Percentiles rank a stretch among this genome's conserved stretches.
Evolutionary conservation across 176 grass and related monocot genomes (phyloP).

Genomic region (Poa annua): DNA sequence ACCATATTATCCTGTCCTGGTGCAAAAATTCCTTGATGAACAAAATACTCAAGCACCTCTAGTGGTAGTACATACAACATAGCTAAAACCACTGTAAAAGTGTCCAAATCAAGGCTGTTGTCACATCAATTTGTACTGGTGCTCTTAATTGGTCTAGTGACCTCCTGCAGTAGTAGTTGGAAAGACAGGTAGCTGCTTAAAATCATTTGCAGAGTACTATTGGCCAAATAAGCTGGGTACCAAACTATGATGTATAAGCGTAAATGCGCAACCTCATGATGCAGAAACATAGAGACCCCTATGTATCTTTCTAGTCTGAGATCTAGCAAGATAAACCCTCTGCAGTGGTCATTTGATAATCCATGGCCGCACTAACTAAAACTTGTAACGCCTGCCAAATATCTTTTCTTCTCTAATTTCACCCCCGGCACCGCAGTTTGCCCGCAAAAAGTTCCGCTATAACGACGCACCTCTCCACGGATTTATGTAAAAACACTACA

Average conservation of each 20-base stretch:
- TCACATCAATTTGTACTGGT: background rate
- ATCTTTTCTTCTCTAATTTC: conserved; percentile 1
- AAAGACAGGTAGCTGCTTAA: background rate
- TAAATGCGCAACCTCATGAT: background rate
- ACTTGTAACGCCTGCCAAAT: background rate
- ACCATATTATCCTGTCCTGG: background rate
- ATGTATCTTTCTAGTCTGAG: background rate
- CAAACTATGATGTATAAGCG: background rate
- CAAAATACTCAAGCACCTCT: background rate
- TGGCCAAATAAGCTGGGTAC: conserved; percentile 9
- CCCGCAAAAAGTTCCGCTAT: background rate
- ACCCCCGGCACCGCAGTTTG: background rate
- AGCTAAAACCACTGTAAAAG: background rate
- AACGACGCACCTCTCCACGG: background rate
- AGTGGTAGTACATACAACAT: background rate
- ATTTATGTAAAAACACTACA: background rate
- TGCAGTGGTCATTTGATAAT: background rate
- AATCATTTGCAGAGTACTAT: background rate
- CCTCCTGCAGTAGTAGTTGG: background rate
- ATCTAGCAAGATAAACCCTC: background rate
- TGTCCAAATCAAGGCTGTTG: background rate
- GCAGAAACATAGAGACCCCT: background rate
- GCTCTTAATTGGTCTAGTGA: background rate
- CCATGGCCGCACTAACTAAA: background rate
- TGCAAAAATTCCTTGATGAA: conserved; percentile 17